Evolutionary conservation across 257 asterid species (phyloP), one percentile per base, ranked within the genome.

Genomic region (Asclepias syriaca): DNA sequence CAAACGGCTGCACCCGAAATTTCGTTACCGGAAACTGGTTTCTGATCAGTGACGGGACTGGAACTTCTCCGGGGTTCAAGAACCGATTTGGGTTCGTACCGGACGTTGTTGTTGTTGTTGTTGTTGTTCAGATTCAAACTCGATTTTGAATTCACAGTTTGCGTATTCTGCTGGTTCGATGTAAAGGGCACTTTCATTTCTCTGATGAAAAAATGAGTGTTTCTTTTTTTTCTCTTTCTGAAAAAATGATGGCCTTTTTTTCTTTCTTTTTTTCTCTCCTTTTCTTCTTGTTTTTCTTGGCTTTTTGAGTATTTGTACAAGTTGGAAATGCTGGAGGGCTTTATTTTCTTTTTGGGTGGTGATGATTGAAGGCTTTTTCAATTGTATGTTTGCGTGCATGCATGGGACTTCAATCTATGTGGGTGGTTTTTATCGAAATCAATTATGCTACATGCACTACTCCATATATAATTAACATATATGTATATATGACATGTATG

Each of bases 131-230:
- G 57, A 65, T n/a, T 70, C 46, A 71, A n/a, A 34, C 27, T 63
- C 13, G 87, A 73, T 65, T 84, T 89, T 27, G 84, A 45, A 70
- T 60, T 76, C 68, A 72, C 40, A 29, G 71, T 14, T 71, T 57
- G 76, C 12, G 78, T 79, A 68, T 75, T 77, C 40, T 82, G 84
- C 40, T 82, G 84, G 64, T 79, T 80, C 34, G 82, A 76, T 71
- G 94, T 82, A 83, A 92, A 90, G 88, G 96, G 92, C 69, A 88
- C 87, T 88, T 90, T 92, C 98, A 92, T 92, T 81, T 84, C 96
- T 85, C 70, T 85, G 72, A 74, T 2, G 9, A 19, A 53, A 55
- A 8, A 27, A 51, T 73, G 59, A 34, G 18, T 72, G 53, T 37
- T 19, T 34, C 57, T 18, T 71, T 5, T 46, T 43, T 64, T 19